Evolutionary conservation across 176 grass and related monocot genomes (phyloP), one percentile per base, ranked within the genome.

Genomic region (Thalia dealbata): DNA sequence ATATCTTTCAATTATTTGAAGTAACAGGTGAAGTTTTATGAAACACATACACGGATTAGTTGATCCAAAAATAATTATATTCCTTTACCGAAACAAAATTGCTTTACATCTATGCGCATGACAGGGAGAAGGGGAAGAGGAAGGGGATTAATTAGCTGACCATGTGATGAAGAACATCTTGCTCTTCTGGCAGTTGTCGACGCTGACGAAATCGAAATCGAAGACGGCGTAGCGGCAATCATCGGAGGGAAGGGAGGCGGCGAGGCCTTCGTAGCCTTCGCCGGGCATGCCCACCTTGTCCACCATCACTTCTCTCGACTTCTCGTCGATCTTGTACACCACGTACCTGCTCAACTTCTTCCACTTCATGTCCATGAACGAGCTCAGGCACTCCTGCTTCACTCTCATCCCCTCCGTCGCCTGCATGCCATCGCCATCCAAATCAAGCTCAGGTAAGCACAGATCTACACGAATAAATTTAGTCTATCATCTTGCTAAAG

Each of bases 181-280:
- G 92, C 92, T 96, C 82, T 96, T 96, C 84, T 88, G 86, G 86
- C 92, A 96, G 74, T 96, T 96, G 81, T 96, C 92, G 64, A 84
- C 78, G 82, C 80, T 82, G 86, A 96, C 84, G 80, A 96, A 96
- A 74, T 96, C 92, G 76, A 92, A 96, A 81, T 96, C 89, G 62
- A 96, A 96, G 78, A 96, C 92, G 56, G 92, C 92, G 78, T 96
- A 96, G 82, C 92, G 92, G 84, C 92, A 96, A 82, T 96, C 92
- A 72, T 96, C 89, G 22, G 52, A 32, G 18, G 92, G 92, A 48
- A 96, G 84, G 38, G 89, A 83, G 65, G 92, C 89, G 27, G 91
- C 84, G 19, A 96, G 85, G 82, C 87, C 86, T 16, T 96, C 89
- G 80, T 96, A 96, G 0, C 92, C 89, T 3, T 96, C 92, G 0